Base-by-base conservation (phyloP, 192 early-diverging fungal genomes). In the Dispira simplex region DNA sequence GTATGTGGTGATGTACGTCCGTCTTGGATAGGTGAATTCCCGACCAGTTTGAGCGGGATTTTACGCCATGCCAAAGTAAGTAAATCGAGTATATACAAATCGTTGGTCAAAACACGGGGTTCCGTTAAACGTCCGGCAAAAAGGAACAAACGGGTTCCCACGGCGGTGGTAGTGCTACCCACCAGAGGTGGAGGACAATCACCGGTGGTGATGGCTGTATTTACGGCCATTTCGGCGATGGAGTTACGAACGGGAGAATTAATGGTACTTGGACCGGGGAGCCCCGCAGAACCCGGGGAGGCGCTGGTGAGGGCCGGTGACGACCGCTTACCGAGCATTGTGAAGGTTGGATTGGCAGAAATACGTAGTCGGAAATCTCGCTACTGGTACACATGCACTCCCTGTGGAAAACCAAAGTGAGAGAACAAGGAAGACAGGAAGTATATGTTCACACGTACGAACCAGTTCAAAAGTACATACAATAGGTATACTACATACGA, bases 171-270 rank as follows among this genome's bases (percentile, higher is more conserved):
- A 0, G 86, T 83, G 45, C 82, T 78, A 20, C 86, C 86, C 0
- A 89, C 85, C 46, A 86, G 68, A 9, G 86, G 84, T 23, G 86
- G 85, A 2, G 86, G 86, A 49, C 85, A 75, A 44, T 86, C 85
- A 43, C 86, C 86, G 18, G 71, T 81, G 70, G 59, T 62, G 12
- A 16, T 45, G 13, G 46, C 43, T 9, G 59, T 45, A 9, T n/a
- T 21, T 20, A 62, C 43, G 59, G 59, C 59, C 59, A 45, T 8
- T 62, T 62, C 59, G 13, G 59, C 46, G 12, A 62, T 62, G 16
- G 59, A 6, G 45, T 62, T 62, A 45, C 59, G 59, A n/a, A 62
- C 43, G 32, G 32, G 32, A 39, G 32, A 39, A 39, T 39, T 39
- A 39, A 39, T 6, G 32, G 32, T 39, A 39, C 3, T 39, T 39